These are phyloP conservation scores for Novakomyces olei DNA, from an alignment of 805 yeast species.

Conservation along the genomic window DNA sequence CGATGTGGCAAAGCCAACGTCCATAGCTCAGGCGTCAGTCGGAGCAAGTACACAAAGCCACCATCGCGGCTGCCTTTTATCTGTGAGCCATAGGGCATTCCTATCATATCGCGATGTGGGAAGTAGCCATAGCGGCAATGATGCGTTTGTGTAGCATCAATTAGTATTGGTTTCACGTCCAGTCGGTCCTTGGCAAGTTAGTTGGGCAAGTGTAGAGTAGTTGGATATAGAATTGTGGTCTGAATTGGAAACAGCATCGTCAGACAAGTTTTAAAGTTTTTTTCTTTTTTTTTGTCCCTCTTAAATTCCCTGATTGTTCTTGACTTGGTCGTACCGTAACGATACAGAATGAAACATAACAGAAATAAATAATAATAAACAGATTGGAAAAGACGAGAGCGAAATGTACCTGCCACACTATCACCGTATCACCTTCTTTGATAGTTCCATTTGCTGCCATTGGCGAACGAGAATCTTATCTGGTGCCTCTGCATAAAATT, in stretches of 20 bases:
- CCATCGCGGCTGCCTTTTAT: constrained; percentile 41
- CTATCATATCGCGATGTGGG: constrained; percentile 67
- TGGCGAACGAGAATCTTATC: no score
- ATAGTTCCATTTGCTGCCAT: no score
- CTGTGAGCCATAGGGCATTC: constrained; percentile 64
- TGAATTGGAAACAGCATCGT: not conserved
- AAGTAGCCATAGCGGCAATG: constrained; percentile 81
- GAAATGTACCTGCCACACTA: no score
- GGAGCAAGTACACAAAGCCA: constrained; percentile 70
- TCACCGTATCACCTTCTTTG: no score
- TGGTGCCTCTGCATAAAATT: no score
- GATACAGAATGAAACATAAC: constrained; percentile 5
- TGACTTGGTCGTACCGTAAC: not conserved
- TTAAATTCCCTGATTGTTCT: not conserved
- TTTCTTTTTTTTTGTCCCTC: not conserved
- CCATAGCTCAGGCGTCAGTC: constrained; percentile 93
- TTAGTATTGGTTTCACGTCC: constrained; percentile 49
- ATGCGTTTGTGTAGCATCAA: constrained; percentile 18
- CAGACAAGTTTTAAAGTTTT: not conserved
- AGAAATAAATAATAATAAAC: no score
- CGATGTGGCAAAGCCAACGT: constrained; percentile 87
- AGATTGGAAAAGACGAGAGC: no score
- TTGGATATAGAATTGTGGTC: no score
- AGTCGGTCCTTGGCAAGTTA: constrained; percentile 33
- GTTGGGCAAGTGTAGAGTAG: no score